phyloP scores from a whole-genome alignment of 495 filamentous ascomycete genomes.

The Massariosphaeria phaeospora region DNA sequence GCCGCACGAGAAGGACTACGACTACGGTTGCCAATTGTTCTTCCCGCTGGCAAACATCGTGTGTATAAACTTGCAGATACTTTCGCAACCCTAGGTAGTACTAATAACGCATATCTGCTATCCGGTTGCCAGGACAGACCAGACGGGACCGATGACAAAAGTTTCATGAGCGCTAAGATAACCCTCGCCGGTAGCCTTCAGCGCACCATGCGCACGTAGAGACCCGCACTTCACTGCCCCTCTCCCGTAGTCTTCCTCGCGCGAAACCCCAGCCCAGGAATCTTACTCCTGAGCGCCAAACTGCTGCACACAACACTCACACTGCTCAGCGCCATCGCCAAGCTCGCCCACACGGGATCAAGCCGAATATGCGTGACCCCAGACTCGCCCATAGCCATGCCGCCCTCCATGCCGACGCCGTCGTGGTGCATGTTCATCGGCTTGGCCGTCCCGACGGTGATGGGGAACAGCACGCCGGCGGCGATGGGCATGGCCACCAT shows the following conservation, averaged over 20 bases:
- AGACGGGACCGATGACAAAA: too few species aligned
- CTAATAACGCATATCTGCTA: too few species aligned
- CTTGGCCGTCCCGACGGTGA: conserved; percentile 46
- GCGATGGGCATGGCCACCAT: conserved; percentile 71
- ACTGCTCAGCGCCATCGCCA: conserved; percentile 84
- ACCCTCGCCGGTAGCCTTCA: too few species aligned
- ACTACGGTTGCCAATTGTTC: too few species aligned
- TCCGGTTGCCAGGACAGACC: too few species aligned
- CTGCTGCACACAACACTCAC: conserved; percentile 61
- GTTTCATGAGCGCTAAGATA: too few species aligned
- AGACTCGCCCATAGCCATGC: conserved; percentile 19
- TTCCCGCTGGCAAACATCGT: too few species aligned
- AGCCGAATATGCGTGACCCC: conserved; percentile 46
- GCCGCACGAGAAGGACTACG: too few species aligned
- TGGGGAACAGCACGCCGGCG: conserved; percentile 76
- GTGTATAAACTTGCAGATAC: too few species aligned
- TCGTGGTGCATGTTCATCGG: conserved; percentile 54
- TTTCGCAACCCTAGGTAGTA: too few species aligned
- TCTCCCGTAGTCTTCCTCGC: conserved; percentile 6
- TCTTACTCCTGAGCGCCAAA: conserved; percentile 32
- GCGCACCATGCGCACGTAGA: too few species aligned
- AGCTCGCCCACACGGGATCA: conserved; percentile 77
- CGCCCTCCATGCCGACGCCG: conserved; percentile 22
- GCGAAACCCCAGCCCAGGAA: conserved; percentile 36
- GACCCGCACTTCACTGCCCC: too few species aligned